Base-by-base conservation (phyloP, 2,329 filamentous ascomycete species). In the Trichothecium sympodiale region DNA sequence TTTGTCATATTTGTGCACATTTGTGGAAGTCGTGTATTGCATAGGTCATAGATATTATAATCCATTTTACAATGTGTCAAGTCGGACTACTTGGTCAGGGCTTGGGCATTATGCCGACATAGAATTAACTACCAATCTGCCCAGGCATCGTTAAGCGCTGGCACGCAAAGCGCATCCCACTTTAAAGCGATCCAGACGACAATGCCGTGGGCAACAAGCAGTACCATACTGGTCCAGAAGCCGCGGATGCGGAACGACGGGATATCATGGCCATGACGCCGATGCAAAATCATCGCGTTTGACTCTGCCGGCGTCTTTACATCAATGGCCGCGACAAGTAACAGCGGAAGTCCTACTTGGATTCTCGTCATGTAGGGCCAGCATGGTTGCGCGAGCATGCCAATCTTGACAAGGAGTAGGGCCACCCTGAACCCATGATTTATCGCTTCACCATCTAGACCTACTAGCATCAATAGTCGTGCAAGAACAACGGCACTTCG, bases 341-440 rank as follows among this genome's bases (percentile, higher is more conserved):
- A 59, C 2, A 94, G 61, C 3, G 81, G 76, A 44, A 80, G 77
- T 4, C 76, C 65, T 4, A 87, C 58, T 54, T 71, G 71, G 6
- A 74, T 62, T 31, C 71, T 78, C n/a, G 74, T 67, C 30, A 77
- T 75, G 38, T 78, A 77, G 0, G 86, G 86, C 52, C 75, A 76
- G 54, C 87, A 94, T 1, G 80, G 72, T 32, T 70, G 66, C 3
- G 71, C 67, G 8, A 91, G 57, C 0, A 75, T 74, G 10, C 69
- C 59, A 8, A 87, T 59, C 55, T 94, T 94, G 34, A 70, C 44
- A 5, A 80, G 53, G 46, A 94, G 88, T 1, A 88, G 46, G 1
- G 56, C 46, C 3, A 84, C 56, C 33, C 79, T 78, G 15, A 37
- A 25, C 6, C 16, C 4, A 10, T 37, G 37, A 15, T 42, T 39